Evolutionary conservation across 106 monocot genomes (phyloP), one percentile per base, ranked within the genome.

Genomic region (Platanthera guangdongensis): DNA sequence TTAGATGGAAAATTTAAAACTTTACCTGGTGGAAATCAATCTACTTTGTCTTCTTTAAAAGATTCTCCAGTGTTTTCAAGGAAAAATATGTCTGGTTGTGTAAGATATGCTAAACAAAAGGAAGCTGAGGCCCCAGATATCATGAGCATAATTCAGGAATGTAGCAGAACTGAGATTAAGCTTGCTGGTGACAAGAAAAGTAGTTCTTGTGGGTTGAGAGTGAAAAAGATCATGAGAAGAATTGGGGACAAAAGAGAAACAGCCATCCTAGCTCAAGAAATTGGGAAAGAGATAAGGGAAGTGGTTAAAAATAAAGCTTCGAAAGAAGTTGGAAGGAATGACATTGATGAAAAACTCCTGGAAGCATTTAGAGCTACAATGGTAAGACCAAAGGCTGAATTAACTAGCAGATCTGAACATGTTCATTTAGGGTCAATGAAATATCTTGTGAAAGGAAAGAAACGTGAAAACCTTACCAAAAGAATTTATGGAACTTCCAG

Each of bases 161-260:
- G 15, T 32, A 30, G 73, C 45, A 77, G 4, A 50, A 30, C 14
- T 57, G 51, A 70, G 39, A 74, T 50, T 69, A 77, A 55, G 11
- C 22, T 14, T 80, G 11, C 28, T 68, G 72, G 72, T 51, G 74
- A 45, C 51, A 84, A 74, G 70, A 78, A 71, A 79, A 80, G 86
- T 45, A 64, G 64, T 79, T 76, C 84, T 52, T 18, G 76, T 86
- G 86, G 88, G 13, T 76, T 84, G 57, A 90, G 93, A 77, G 80
- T 93, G 57, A 96, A 93, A 83, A 96, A 93, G 81, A 96, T 96
- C 16, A 78, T 96, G 85, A 81, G 95, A 62, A 86, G 82, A 64
- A 79, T 52, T 78, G 84, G 68, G 81, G 76, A 77, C 52, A 73
- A 83, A 59, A 78, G 83, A 9, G 89, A 87, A 73, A 83, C 88